A percentile compares a stretch with the other conserved stretches of the same genome.
These are phyloP conservation scores for Circinella umbellata DNA, from an alignment of 371 early-diverging fungal genomes.

Conservation along the genomic window DNA sequence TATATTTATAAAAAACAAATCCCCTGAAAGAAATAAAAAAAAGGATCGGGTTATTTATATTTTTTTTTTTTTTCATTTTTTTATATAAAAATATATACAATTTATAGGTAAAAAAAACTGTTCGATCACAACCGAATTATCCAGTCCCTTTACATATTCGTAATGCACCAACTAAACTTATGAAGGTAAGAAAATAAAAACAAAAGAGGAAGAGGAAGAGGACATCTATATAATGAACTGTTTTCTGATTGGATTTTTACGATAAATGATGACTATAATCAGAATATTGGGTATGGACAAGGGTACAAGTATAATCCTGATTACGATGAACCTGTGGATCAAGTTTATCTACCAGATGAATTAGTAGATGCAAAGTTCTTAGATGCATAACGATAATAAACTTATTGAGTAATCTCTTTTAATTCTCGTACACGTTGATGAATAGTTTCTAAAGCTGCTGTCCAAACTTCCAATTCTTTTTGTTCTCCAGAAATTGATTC, in stretches of 20 bases:
- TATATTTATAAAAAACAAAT: background rate
- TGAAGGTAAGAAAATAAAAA: constrained; percentile 51
- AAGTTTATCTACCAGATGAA: constrained; percentile 77
- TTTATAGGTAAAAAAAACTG: constrained; percentile 57
- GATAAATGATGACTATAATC: background rate
- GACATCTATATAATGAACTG: background rate
- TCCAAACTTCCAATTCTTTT: constrained; percentile 52
- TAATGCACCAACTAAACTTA: constrained; percentile 81
- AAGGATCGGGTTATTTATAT: too few relatives aligned
- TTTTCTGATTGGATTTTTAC: too few relatives aligned
- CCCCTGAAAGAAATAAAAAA: too few relatives aligned
- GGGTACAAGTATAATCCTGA: constrained; percentile 89
- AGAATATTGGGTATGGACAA: constrained; percentile 75
- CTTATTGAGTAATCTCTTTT: constrained; percentile 29
- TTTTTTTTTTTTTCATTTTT: background rate
- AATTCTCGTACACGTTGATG: constrained; percentile 41
- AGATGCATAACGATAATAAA: constrained; percentile 25
- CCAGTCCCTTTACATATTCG: constrained; percentile 89
- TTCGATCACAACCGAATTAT: constrained; percentile 64
- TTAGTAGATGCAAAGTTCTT: constrained; percentile 61
- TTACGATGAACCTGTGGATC: constrained; percentile 73
- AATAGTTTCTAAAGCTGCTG: constrained; percentile 38
- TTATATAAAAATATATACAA: constrained; percentile 2
- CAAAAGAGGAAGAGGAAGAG: background rate
- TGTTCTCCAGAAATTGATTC: constrained; percentile 42